phyloP scores from a whole-genome alignment of 2,329 filamentous ascomycete species.

The Decorospora gaudefroyi region DNA sequence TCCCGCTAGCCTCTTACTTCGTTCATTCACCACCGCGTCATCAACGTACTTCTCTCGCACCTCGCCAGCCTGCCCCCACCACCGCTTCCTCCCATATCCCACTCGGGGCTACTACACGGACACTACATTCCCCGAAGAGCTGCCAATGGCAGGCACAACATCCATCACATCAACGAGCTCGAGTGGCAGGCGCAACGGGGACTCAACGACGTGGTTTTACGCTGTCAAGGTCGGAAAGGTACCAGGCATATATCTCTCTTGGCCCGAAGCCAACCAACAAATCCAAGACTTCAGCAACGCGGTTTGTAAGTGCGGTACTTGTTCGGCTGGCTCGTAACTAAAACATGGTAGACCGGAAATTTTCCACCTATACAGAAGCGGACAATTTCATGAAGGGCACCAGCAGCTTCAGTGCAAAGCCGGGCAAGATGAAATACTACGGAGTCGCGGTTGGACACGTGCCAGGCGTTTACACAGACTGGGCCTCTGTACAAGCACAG shows the following conservation, averaged over 20 bases:
- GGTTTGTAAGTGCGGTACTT: slow-evolving; percentile 36
- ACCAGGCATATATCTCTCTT: slow-evolving; percentile 67
- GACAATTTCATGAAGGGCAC: slow-evolving; percentile 72
- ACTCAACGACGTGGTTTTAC: slow-evolving; percentile 61
- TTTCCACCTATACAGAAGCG: slow-evolving; percentile 73
- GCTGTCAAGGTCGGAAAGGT: slow-evolving; percentile 64
- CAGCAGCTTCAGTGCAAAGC: slow-evolving; percentile 44
- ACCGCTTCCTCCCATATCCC: slow-evolving; percentile 2
- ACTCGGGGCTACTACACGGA: slow-evolving; percentile 9
- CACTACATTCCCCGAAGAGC: slow-evolving; percentile 2
- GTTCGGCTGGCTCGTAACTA: neutral
- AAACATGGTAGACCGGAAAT: slow-evolving; percentile 71
- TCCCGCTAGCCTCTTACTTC: neutral
- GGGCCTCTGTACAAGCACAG: slow-evolving; percentile 72
- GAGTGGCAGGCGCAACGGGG: slow-evolving; percentile 60
- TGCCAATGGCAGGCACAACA: slow-evolving; percentile 25
- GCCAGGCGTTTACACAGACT: slow-evolving; percentile 66
- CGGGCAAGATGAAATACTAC: slow-evolving; percentile 60
- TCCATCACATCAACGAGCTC: slow-evolving; percentile 39
- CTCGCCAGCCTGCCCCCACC: neutral
- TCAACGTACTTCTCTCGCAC: neutral
- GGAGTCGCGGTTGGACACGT: slow-evolving; percentile 62
- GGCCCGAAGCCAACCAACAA: slow-evolving; percentile 65
- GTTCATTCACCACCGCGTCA: neutral
- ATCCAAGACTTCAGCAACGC: slow-evolving; percentile 60